Evolutionary conservation across 306 rosid genomes (phyloP).

Genomic region (Oemleria cerasiformis): DNA sequence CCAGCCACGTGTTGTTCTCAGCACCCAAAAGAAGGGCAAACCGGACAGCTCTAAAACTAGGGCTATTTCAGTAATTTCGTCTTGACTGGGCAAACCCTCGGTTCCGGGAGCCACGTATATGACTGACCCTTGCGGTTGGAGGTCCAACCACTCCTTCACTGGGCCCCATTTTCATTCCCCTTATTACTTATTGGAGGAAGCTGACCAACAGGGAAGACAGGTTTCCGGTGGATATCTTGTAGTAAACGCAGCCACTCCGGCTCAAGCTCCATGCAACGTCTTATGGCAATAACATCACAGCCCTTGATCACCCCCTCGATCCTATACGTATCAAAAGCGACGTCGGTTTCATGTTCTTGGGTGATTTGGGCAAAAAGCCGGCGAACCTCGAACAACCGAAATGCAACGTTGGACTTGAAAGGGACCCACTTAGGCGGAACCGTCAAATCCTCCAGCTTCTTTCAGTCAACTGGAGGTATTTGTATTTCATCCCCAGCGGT

Average conservation of each 20-base stretch:
- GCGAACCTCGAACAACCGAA: constrained; percentile 27
- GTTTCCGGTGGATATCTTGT: not conserved
- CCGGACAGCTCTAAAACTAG: constrained; percentile 38
- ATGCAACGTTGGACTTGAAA: constrained; percentile 24
- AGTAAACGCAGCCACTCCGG: constrained; percentile 18
- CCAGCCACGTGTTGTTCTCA: constrained; percentile 19
- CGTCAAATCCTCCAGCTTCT: constrained; percentile 16
- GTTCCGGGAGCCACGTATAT: constrained; percentile 56
- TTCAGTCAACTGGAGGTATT: constrained; percentile 5
- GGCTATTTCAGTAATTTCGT: constrained; percentile 41
- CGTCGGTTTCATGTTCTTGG: not conserved
- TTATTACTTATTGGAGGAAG: constrained; percentile 8
- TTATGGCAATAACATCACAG: constrained; percentile 13
- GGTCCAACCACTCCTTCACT: constrained; percentile 38
- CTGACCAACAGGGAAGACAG: constrained; percentile 8
- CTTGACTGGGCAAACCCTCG: constrained; percentile 39
- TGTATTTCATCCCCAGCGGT: not conserved
- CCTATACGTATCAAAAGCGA: constrained; percentile 20
- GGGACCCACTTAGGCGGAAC: constrained; percentile 37
- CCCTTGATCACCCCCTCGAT: not conserved
- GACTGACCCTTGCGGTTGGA: constrained; percentile 22
- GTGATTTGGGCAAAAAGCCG: not conserved
- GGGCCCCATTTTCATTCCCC: not conserved
- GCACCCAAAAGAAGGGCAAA: constrained; percentile 40
- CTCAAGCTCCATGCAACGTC: constrained; percentile 18